Percentiles rank a stretch among this genome's conserved stretches.
Conservation (phyloP, 2,329 filamentous ascomycete species). For the Hypoxylon sp. region DNA sequence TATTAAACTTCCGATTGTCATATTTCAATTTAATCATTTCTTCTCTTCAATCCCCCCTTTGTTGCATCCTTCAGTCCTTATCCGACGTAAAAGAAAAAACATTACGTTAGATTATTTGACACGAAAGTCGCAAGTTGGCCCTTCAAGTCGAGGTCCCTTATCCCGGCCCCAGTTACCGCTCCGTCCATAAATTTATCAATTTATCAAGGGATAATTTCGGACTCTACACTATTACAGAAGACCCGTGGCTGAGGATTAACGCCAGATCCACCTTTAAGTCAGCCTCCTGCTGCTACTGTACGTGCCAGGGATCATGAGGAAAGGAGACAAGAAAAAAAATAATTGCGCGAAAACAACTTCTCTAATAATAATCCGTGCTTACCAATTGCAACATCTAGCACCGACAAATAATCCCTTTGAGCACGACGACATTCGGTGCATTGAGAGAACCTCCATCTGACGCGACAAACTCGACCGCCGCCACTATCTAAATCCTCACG, state of each 20-base stretch:
- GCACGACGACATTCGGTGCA: slow-evolving; percentile 20
- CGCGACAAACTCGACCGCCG: slow-evolving; percentile 33
- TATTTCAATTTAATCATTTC: slow-evolving; percentile 6
- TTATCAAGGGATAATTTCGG: slow-evolving; percentile 46
- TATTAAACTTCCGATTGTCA: slow-evolving; percentile 1
- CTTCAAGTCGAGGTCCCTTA: slow-evolving; percentile 25
- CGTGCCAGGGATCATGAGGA: slow-evolving; percentile 40
- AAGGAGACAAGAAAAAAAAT: slow-evolving; percentile 35
- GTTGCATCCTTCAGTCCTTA: background rate
- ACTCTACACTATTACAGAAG: slow-evolving; percentile 15
- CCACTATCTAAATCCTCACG: slow-evolving; percentile 12
- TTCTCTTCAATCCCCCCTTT: slow-evolving; percentile 3
- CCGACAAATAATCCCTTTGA: slow-evolving; percentile 17
- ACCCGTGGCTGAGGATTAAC: slow-evolving; percentile 35
- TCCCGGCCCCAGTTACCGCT: slow-evolving; percentile 22
- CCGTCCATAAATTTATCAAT: slow-evolving; percentile 29
- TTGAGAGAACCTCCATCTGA: slow-evolving; percentile 21
- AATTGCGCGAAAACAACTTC: slow-evolving; percentile 32
- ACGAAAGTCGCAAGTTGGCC: slow-evolving; percentile 13
- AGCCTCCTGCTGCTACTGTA: slow-evolving; percentile 38
- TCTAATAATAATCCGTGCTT: slow-evolving; percentile 25
- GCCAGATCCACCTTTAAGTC: slow-evolving; percentile 39
- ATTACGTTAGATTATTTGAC: background rate
- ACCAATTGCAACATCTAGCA: slow-evolving; percentile 27
- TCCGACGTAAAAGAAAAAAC: background rate